A percentile compares a stretch with the other conserved stretches of the same genome.
These are phyloP conservation scores for Hirsutella minnesotensis DNA, from an alignment of 2,329 filamentous ascomycete genomes.

Conservation along the genomic window DNA sequence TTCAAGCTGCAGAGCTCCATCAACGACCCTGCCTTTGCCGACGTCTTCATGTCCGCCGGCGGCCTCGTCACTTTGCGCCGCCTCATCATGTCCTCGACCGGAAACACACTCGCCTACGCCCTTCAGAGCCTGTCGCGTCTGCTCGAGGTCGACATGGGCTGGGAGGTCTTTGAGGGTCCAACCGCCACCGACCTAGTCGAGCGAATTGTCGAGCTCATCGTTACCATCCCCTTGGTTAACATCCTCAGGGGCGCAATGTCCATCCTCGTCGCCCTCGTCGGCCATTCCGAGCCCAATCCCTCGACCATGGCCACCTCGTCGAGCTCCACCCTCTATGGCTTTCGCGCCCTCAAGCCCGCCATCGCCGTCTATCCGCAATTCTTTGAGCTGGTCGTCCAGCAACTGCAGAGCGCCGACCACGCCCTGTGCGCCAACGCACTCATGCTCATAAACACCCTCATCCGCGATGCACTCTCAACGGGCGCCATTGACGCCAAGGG, in stretches of 20 bases:
- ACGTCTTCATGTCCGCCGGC: constrained; percentile 86
- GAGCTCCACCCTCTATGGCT: constrained; percentile 60
- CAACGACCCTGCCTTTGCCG: constrained; percentile 90
- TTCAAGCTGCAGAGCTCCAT: constrained; percentile 96
- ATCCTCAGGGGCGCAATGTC: constrained; percentile 95
- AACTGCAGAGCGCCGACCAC: constrained; percentile 88
- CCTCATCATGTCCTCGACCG: constrained; percentile 72
- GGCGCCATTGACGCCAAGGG: constrained; percentile 39
- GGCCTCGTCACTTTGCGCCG: constrained; percentile 72
- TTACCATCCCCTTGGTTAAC: constrained; percentile 91
- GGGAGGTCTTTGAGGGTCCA: constrained; percentile 68
- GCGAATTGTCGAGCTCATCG: constrained; percentile 80
- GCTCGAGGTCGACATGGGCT: constrained; percentile 94
- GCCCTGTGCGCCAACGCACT: constrained; percentile 90
- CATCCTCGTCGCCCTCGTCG: constrained; percentile 85
- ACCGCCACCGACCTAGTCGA: constrained; percentile 55
- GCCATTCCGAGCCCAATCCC: constrained; percentile 57
- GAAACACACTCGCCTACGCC: constrained; percentile 92
- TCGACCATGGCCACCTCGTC: constrained; percentile 15
- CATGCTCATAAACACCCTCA: constrained; percentile 89
- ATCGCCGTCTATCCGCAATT: constrained; percentile 89
- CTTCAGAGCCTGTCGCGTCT: constrained; percentile 79
- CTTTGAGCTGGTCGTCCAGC: constrained; percentile 83
- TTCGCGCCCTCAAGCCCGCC: constrained; percentile 82
- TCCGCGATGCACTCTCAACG: constrained; percentile 77